phyloP scores from a whole-genome alignment of 2,329 filamentous ascomycete species.

The Fusarium hainanense region DNA sequence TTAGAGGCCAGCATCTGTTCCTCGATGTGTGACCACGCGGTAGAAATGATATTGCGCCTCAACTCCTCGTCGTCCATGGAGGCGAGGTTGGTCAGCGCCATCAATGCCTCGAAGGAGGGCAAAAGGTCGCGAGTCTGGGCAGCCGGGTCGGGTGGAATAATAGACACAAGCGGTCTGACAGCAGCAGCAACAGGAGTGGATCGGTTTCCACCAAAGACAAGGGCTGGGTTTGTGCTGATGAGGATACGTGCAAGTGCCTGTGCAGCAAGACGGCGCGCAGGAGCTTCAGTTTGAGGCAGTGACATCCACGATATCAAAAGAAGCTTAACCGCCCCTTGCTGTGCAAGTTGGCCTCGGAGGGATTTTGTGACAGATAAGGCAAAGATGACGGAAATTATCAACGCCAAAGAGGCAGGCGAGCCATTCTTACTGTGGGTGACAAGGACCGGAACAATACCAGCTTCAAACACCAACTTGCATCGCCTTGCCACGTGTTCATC shows the following conservation, averaged over 20 bases:
- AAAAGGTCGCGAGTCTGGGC: slow-evolving; percentile 79
- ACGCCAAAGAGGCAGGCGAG: slow-evolving; percentile 75
- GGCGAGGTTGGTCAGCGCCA: slow-evolving; percentile 94
- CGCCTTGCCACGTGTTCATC: slow-evolving; percentile 79
- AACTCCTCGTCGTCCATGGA: slow-evolving; percentile 77
- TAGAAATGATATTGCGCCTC: slow-evolving; percentile 75
- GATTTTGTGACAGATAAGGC: slow-evolving; percentile 79
- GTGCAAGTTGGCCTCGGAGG: slow-evolving; percentile 82
- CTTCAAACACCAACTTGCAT: slow-evolving; percentile 82
- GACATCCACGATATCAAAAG: slow-evolving; percentile 76
- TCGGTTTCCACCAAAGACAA: slow-evolving; percentile 84
- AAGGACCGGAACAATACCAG: slow-evolving; percentile 80
- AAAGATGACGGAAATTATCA: slow-evolving; percentile 81
- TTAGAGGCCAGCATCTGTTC: slow-evolving; percentile 85
- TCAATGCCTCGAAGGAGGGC: slow-evolving; percentile 88
- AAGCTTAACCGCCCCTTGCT: slow-evolving; percentile 92
- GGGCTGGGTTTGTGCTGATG: slow-evolving; percentile 84
- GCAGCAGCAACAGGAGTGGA: slow-evolving; percentile 79
- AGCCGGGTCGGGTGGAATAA: slow-evolving; percentile 74
- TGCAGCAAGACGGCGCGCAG: slow-evolving; percentile 69
- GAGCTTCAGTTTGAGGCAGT: slow-evolving; percentile 64
- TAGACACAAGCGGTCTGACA: slow-evolving; percentile 81
- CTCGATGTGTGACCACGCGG: slow-evolving; percentile 80
- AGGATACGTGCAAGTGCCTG: slow-evolving; percentile 87
- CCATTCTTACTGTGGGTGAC: slow-evolving; percentile 79